These are phyloP conservation scores for Xanthoconium purpureum DNA, from an alignment of 768 basidiomycete genomes.

Conservation along the genomic window DNA sequence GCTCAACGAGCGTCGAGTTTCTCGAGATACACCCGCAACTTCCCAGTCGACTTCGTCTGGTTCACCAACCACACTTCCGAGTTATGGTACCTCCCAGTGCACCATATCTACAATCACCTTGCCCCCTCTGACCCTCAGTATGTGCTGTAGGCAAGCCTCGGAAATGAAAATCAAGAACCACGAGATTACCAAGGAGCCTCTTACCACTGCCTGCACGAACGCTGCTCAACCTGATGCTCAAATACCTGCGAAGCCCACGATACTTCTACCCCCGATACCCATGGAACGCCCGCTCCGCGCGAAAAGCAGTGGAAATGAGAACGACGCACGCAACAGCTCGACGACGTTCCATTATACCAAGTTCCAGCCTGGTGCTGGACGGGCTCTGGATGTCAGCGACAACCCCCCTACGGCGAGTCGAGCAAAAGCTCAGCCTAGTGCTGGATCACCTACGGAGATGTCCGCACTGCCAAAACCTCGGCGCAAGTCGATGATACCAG, in stretches of 20 bases:
- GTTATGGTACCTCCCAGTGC: conserved; percentile 4
- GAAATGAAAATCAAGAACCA: conserved; percentile 1
- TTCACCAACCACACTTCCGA: background rate
- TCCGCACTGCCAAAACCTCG: background rate
- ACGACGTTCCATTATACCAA: conserved; percentile 5
- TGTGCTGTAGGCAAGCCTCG: background rate
- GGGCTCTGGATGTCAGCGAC: background rate
- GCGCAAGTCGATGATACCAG: conserved; percentile 14
- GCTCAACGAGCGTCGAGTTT: background rate
- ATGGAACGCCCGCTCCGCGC: conserved; percentile 1
- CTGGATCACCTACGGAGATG: conserved; percentile 1
- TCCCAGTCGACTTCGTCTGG: background rate
- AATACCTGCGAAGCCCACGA: conserved; percentile 4
- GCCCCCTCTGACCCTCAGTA: background rate
- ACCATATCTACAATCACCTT: background rate
- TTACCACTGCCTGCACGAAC: background rate
- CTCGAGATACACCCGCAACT: background rate
- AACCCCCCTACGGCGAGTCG: conserved; percentile 4
- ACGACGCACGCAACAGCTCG: background rate
- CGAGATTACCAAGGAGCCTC: background rate
- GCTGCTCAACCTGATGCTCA: conserved; percentile 3
- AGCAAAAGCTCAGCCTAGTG: conserved; percentile 1
- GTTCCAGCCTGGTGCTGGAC: conserved; percentile 5
- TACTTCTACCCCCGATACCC: conserved; percentile 5
- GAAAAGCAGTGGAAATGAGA: conserved; percentile 17